Conservation (phyloP, 202 grass and related monocot genomes). For the Bolboschoenoplectus hybrid region DNA sequence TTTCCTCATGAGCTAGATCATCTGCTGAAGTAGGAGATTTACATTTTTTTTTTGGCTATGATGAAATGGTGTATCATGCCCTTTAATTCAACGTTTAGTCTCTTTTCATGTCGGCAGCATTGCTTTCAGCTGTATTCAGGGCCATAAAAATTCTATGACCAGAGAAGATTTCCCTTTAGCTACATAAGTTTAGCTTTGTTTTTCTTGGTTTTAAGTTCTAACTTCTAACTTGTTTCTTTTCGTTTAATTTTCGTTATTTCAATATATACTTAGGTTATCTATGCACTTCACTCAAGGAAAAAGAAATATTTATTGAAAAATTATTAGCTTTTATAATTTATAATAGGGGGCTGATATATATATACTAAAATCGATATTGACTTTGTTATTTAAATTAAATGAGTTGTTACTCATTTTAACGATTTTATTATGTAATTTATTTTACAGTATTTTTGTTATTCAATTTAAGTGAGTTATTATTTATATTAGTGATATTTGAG, state of each 20-base stretch:
- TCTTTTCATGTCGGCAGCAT: neutral
- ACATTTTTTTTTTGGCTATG: neutral
- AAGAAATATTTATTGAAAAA: neutral
- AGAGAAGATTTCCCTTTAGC: neutral
- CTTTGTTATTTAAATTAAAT: too few relatives aligned
- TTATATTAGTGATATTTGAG: too few relatives aligned
- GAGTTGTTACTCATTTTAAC: too few relatives aligned
- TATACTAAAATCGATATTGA: too few relatives aligned
- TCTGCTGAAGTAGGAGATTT: constrained; percentile 23
- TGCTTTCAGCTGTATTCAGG: neutral
- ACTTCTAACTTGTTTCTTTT: neutral
- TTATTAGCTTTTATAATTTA: neutral
- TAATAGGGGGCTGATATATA: too few relatives aligned
- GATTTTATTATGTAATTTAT: too few relatives aligned
- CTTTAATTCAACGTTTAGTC: neutral
- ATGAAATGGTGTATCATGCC: neutral
- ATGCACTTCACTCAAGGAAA: neutral
- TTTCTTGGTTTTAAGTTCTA: neutral
- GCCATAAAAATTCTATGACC: constrained; percentile 12
- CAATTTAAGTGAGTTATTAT: too few relatives aligned
- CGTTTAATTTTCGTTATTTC: neutral
- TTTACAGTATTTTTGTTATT: too few relatives aligned
- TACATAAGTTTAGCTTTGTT: neutral
- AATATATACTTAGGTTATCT: neutral
- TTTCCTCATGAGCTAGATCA: neutral